Evolutionary conservation across 2,329 filamentous ascomycete species (phyloP), one percentile per base, ranked within the genome.

Genomic region (Cylindrodendrum hubeiense): DNA sequence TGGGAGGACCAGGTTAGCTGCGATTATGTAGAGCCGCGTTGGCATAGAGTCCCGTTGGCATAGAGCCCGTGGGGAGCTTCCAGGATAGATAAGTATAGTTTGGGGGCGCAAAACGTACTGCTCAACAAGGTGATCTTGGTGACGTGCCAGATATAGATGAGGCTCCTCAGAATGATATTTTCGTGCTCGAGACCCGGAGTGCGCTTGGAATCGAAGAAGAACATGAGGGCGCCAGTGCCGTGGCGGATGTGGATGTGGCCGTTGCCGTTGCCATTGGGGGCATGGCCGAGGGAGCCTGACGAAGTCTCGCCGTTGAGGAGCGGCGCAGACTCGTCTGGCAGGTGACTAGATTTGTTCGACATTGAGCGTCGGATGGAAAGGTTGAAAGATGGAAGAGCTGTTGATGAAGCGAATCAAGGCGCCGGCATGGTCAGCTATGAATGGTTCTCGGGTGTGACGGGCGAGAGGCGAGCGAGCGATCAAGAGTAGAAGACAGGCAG

Each of bases 91-190:
- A n/a, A 19, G 10, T 6, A 28, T 26, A 41, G 26, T 19, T 53
- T 52, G 53, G 58, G 43, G 50, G 43, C 28, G 37, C 24, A 44
- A 44, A 39, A 85, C 86, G 70, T 82, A 89, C 87, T 89, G 78
- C 87, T 89, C 65, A 88, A 74, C 41, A 89, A 78, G 3, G 87
- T 88, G 47, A 86, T 82, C 79, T 89, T 89, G 72, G 80, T 79
- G 67, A 88, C 79, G 69, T 89, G 87, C 84, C 85, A 89, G 21
- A 79, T 73, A 60, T 85, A 81, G 33, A 85, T 85, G 9, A 82
- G 77, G 67, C 78, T 81, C 65, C 81, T 82, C 26, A 88, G 76
- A 60, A 80, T 76, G 22, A 79, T 65, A 65, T 84, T 87, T 19
- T 81, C 69, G 73, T 82, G 86, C 61, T 88, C 79, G 59, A 79